phyloP scores from a whole-genome alignment of 2,329 filamentous ascomycete species.

The Penicillium concentricum region DNA sequence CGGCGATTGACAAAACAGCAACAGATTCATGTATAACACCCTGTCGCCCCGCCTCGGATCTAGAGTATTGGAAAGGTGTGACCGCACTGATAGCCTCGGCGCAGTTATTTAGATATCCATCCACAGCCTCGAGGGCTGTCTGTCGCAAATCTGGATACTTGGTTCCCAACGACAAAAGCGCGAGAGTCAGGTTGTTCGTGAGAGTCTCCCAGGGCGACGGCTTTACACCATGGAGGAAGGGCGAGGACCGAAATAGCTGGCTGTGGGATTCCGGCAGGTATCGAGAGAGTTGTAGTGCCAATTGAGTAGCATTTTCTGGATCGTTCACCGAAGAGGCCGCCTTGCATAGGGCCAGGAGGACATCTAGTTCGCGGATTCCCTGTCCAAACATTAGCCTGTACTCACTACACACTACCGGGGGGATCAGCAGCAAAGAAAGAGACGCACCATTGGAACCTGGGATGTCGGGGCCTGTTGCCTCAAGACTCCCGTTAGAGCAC shows the following conservation, averaged over 20 bases:
- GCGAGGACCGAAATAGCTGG: slow-evolving; percentile 75
- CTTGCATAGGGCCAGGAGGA: slow-evolving; percentile 86
- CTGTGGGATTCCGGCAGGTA: slow-evolving; percentile 83
- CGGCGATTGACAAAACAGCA: slow-evolving; percentile 70
- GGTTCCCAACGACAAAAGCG: slow-evolving; percentile 76
- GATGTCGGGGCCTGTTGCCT: slow-evolving; percentile 38
- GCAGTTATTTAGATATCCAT: slow-evolving; percentile 72
- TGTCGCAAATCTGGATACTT: slow-evolving; percentile 69
- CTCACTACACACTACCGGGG: neutral
- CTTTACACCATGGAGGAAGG: slow-evolving; percentile 77
- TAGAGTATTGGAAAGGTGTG: slow-evolving; percentile 56
- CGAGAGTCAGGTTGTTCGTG: slow-evolving; percentile 73
- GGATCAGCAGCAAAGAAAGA: neutral
- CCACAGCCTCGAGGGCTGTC: slow-evolving; percentile 64
- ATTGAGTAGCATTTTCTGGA: slow-evolving; percentile 69
- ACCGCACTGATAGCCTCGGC: slow-evolving; percentile 58
- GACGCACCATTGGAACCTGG: slow-evolving; percentile 41
- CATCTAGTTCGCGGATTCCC: slow-evolving; percentile 88
- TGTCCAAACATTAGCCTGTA: slow-evolving; percentile 39
- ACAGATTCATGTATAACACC: slow-evolving; percentile 58
- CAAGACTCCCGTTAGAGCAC: slow-evolving; percentile 37
- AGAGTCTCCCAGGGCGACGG: slow-evolving; percentile 87
- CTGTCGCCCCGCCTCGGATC: slow-evolving; percentile 49
- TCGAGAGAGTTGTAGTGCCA: slow-evolving; percentile 74
- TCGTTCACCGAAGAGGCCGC: slow-evolving; percentile 74